These are phyloP conservation scores for Candida maesae DNA, from an alignment of 805 yeast genomes.

Conservation along the genomic window DNA sequence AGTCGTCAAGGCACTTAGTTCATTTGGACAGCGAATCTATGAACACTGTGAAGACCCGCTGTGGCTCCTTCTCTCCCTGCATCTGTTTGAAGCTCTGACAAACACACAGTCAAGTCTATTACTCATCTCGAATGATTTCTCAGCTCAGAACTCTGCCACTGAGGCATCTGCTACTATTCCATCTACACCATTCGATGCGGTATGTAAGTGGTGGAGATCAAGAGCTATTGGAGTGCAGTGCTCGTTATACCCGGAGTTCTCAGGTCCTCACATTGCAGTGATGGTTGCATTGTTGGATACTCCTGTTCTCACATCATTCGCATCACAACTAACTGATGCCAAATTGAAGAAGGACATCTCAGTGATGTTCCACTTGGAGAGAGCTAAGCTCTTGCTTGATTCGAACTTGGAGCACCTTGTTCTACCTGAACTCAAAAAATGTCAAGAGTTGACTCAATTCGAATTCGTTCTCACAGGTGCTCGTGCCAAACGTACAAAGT, in stretches of 20 bases:
- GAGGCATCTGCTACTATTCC: slow-evolving; percentile 11
- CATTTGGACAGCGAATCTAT: slow-evolving; percentile 72
- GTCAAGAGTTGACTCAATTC: slow-evolving; percentile 55
- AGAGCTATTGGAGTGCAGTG: slow-evolving; percentile 63
- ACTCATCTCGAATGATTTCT: slow-evolving; percentile 15
- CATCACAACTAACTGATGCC: slow-evolving; percentile 26
- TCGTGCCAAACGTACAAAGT: slow-evolving; percentile 82
- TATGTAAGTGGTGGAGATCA: slow-evolving; percentile 72
- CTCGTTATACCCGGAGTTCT: slow-evolving; percentile 60
- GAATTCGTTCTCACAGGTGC: slow-evolving; percentile 78
- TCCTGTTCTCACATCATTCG: slow-evolving; percentile 16
- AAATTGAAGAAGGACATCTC: slow-evolving; percentile 37
- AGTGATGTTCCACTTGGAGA: slow-evolving; percentile 57
- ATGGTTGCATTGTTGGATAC: slow-evolving; percentile 32
- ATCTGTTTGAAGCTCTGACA: slow-evolving; percentile 40
- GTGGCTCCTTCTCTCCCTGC: slow-evolving; percentile 40
- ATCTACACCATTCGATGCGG: slow-evolving; percentile 32
- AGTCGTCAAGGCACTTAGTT: slow-evolving; percentile 38
- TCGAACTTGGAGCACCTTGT: slow-evolving; percentile 62
- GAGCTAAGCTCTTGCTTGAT: slow-evolving; percentile 58
- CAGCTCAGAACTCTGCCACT: slow-evolving; percentile 29
- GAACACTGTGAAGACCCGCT: slow-evolving; percentile 51
- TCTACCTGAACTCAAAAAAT: slow-evolving; percentile 49
- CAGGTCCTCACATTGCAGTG: slow-evolving; percentile 40
- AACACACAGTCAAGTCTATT: slow-evolving; percentile 29